Percentiles rank a stretch among this genome's conserved stretches.
phyloP scores from a whole-genome alignment of 169 alveolate species.

The Plasmodium gaboni region DNA sequence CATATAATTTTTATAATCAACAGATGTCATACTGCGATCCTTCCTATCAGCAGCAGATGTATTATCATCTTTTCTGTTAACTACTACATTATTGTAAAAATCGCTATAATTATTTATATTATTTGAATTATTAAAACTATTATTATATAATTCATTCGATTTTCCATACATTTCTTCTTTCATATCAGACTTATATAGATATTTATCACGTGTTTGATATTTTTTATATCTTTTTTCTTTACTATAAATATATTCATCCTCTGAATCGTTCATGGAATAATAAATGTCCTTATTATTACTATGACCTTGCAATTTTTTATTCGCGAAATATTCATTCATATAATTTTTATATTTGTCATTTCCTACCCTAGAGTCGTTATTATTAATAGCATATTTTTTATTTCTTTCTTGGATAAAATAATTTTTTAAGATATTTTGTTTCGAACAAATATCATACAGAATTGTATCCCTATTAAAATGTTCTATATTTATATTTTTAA shows the following conservation, averaged over 20 bases:
- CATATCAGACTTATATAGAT: constrained; percentile 2
- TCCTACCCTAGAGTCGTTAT: constrained; percentile 3
- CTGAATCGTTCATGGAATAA: neutral
- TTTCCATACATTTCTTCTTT: constrained; percentile 31
- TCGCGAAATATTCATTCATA: constrained; percentile 1
- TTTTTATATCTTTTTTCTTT: constrained; percentile 30
- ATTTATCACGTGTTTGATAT: constrained; percentile 24
- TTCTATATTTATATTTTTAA: constrained; percentile 26
- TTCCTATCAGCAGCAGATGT: too few species aligned
- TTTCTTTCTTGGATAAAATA: constrained; percentile 13
- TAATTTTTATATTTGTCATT: constrained; percentile 33
- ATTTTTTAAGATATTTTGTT: constrained; percentile 36
- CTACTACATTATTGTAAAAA: neutral
- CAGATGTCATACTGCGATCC: too few species aligned
- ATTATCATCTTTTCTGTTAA: too few species aligned
- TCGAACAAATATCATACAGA: constrained; percentile 46
- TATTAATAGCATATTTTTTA: neutral
- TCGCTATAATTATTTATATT: constrained; percentile 1
- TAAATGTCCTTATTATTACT: constrained; percentile 14
- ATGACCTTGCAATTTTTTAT: constrained; percentile 11
- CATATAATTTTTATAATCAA: neutral
- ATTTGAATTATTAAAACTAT: neutral
- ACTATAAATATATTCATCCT: constrained; percentile 15
- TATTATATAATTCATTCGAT: constrained; percentile 18
- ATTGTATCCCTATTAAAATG: constrained; percentile 28